Base-by-base conservation (phyloP, 148 eudicot genomes). In the Diospyros kaki region DNA sequence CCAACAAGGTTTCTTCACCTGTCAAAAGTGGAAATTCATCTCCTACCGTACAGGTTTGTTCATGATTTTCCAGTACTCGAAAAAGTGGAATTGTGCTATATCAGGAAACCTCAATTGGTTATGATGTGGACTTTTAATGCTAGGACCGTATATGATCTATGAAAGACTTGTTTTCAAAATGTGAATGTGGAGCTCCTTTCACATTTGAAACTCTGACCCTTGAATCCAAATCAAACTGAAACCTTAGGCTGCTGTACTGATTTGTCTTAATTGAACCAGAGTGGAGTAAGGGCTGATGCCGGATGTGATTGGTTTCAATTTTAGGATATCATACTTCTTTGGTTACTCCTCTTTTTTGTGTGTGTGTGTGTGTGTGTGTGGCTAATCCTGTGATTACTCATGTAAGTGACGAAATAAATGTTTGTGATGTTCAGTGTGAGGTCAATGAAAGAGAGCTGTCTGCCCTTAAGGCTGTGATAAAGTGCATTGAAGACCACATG, bases 401-500 rank as follows among this genome's bases (percentile, higher is more conserved):
- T 73, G 50, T 52, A 56, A 73, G n/a, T 65, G 53, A 62, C 6
- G 18, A 46, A 15, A 38, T 42, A 54, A 3, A 38, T 38, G 73
- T 60, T 61, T 51, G 63, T 17, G 63, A 48, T 52, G 80, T 82
- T 68, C 86, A 96, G 98, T 81, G 66, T 66, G 99, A 93, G 50
- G 90, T 91, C 73, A 88, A 83, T 43, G 98, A 96, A 72, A 86
- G 90, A 72, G 98, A 96, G 86, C 88, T 96, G 73, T 59, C 91
- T 77, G 94, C 97, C 56, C 86, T 96, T 5, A 96, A 91, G 75
- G 90, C 90, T 42, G 95, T 91, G 77, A 88, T 89, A 58, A 96
- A 89, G 81, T 96, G 98, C 80, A 87, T 96, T 51, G 99, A 96
- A 78, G 98, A 96, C 55, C 92, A 96, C 86, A 93, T 89, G 79